Base-by-base conservation (phyloP, 805 yeast genomes). In the Metschnikowia colocasiae region DNA sequence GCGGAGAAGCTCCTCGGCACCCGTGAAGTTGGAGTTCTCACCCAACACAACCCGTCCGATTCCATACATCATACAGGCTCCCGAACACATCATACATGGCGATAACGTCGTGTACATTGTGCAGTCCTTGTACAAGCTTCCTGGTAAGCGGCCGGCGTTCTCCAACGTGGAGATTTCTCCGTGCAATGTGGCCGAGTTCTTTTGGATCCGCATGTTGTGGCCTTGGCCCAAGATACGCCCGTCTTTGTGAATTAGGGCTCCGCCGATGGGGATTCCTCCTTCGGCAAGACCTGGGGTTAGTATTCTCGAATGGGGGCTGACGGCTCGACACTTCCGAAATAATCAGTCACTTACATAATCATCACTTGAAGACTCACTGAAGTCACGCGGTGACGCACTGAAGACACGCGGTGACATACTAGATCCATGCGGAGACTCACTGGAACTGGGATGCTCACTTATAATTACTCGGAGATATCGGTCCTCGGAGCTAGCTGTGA, bases 71-170 rank as follows among this genome's bases (percentile, higher is more conserved):
- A 92, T 60, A 53, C 92, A 86, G 5, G 97, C 95, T 18, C 98
- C 98, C 4, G 94, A 80, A 64, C 98, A 92, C 97, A 92, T 92
- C 56, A 83, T 78, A 64, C 98, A 92, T 3, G 98, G 97, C 6
- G 96, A 87, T 55, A 92, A 71, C 0, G 97, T 87, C 26, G 97
- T 90, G 69, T 90, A 92, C 79, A 89, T 78, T 19, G 98, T 94
- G 57, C 96, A 85, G 52, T 83, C 77, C 59, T 85, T 86, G 71
- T 92, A 92, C 15, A 78, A 80, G 19, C 75, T 74, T 4, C 91
- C 97, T 19, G 83, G 82, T 48, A 94, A 73, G 59, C 98, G 79
- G 6, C 98, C 98, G 18, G 96, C 95, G 53, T 87, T 83, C 60
- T 90, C 97, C 49, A 94, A 73, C 7, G 96, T 82, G 9, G 91